phyloP scores from a whole-genome alignment of 345 rosid species.

The Noccaea caerulescens region DNA sequence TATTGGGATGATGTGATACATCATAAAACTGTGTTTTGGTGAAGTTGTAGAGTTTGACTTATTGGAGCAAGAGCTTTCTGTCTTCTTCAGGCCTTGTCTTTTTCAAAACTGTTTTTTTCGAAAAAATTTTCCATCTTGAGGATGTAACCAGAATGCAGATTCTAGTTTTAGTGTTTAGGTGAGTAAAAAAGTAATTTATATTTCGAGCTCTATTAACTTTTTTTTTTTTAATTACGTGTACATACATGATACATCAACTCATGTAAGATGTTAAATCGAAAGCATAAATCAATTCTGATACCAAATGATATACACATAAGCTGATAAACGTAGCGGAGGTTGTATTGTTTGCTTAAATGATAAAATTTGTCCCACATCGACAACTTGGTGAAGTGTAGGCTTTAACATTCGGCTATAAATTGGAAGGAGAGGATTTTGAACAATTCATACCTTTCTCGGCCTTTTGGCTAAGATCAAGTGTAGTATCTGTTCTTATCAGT shows the following conservation, averaged over 20 bases:
- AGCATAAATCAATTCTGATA: background rate
- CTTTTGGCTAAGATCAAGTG: conserved; percentile 79
- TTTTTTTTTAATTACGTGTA: background rate
- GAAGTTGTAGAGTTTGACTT: conserved; percentile 25
- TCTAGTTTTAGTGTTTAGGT: conserved; percentile 14
- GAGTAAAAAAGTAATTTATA: background rate
- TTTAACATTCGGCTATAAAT: background rate
- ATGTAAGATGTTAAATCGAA: background rate
- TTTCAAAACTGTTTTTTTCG: background rate
- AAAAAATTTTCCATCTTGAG: conserved; percentile 19
- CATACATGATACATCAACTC: background rate
- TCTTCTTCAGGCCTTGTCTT: conserved; percentile 22
- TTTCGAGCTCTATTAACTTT: background rate
- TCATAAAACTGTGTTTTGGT: conserved; percentile 13
- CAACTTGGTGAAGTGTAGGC: background rate
- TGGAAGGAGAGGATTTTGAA: too few species aligned
- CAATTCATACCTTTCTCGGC: conserved; percentile 64
- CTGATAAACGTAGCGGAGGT: background rate
- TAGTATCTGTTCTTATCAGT: conserved; percentile 72
- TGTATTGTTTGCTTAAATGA: background rate
- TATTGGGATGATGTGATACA: conserved; percentile 5
- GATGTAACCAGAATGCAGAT: conserved; percentile 26
- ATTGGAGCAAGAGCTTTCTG: conserved; percentile 20
- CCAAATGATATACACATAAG: background rate
- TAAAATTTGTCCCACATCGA: conserved; percentile 15